Base-by-base conservation (phyloP, 1,139 yeast species). In the Pneumocystis canis region DNA sequence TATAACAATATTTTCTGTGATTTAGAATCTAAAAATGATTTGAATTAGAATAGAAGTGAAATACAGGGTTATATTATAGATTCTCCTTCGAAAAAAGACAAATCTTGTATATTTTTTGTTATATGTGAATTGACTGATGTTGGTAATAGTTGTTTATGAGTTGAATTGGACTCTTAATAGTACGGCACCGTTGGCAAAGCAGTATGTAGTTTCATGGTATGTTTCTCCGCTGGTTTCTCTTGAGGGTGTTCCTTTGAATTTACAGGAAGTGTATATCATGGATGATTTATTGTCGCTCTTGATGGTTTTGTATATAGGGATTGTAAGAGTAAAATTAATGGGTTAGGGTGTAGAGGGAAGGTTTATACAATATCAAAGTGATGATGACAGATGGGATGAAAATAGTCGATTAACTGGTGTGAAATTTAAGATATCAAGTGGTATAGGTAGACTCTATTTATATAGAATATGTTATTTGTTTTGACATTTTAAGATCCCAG, bases 401-500 rank as follows among this genome's bases (percentile, higher is more conserved):
- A 47, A 47, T 47, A 47, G 30, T 20, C 54, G 54, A 3, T 25
- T 47, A 4, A n/a, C 31, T 3, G 54, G 54, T 9, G 54, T 47
- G 31, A 47, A 47, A 47, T 47, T 47, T 47, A 47, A 28, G 31
- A 47, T 47, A 47, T 2, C 54, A 11, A 47, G 20, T 11, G 54
- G 54, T n/a, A n/a, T 25, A 9, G 54, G 54, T 47, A 47, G 20
- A 6, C 30, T 2, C 16, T 9, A n/a, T 47, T 3, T 47, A 25
- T 28, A 11, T 3, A 47, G 20, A 25, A 11, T 47, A 7, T 47
- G 20, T 3, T 47, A 28, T 16, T 25, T 25, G 14, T 9, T 41
- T 20, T 28, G 16, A 25, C 14, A 47, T 47, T 47, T 47, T 25
- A n/a, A 57, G 95, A 89, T 70, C 79, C 87, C 0, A 82, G 90